phyloP scores from a whole-genome alignment of 1,139 yeast species.

The Blastobotrys raffinosifermentans region DNA sequence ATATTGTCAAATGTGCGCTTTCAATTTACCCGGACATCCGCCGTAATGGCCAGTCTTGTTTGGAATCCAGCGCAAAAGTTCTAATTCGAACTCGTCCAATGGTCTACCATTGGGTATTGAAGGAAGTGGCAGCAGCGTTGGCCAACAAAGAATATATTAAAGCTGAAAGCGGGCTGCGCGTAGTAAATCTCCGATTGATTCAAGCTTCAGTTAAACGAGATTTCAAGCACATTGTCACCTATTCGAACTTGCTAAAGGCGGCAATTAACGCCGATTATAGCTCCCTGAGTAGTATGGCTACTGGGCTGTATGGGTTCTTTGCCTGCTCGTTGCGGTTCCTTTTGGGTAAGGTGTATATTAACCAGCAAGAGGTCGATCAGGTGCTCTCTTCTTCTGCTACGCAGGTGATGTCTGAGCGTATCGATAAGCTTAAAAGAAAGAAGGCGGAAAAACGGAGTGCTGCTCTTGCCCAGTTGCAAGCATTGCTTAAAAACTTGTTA shows the following conservation, averaged over 20 bases:
- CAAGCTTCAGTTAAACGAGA: constrained; percentile 53
- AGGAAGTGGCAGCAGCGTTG: constrained; percentile 49
- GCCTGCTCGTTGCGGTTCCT: constrained; percentile 35
- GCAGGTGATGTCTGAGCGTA: constrained; percentile 35
- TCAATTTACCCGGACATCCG: constrained; percentile 70
- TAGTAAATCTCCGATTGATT: constrained; percentile 29
- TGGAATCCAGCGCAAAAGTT: constrained; percentile 68
- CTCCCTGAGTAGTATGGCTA: constrained; percentile 27
- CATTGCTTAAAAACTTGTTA: constrained; percentile 15
- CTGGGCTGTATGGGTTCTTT: constrained; percentile 39
- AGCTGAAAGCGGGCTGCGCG: constrained; percentile 61
- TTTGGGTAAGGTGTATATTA: constrained; percentile 17
- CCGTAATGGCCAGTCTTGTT: constrained; percentile 61
- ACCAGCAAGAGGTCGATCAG: constrained; percentile 29
- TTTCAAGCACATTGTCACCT: constrained; percentile 45
- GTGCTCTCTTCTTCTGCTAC: constrained; percentile 52
- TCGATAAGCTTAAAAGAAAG: constrained; percentile 50
- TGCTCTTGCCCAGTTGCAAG: constrained; percentile 18
- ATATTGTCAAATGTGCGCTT: constrained; percentile 60
- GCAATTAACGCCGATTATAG: constrained; percentile 57
- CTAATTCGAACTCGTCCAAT: constrained; percentile 54
- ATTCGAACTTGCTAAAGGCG: constrained; percentile 45
- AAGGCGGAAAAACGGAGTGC: constrained; percentile 37
- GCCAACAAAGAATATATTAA: constrained; percentile 48
- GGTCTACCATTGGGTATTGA: constrained; percentile 39